Base-by-base conservation (phyloP, 1,284 basidiomycete genomes). In the Ceratobasidium sp. region DNA sequence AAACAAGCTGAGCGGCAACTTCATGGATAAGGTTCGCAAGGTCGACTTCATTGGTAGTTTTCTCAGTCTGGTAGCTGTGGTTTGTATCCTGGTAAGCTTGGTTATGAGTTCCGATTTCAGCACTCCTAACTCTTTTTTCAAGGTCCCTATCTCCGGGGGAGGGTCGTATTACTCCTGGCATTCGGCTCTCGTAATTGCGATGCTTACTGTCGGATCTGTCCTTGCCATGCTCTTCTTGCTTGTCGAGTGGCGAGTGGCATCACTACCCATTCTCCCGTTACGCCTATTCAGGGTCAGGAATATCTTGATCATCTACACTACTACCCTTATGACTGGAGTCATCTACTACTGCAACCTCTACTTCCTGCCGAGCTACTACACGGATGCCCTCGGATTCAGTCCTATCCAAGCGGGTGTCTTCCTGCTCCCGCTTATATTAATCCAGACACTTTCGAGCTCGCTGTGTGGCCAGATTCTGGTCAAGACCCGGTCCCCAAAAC, bases 341-440 rank as follows among this genome's bases (percentile, higher is more conserved):
- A 62, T 72, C 47, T 72, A 62, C 41, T 72, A 62, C 47, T 72
- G 70, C 58, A 72, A 72, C 58, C 58, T 72, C 47, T 72, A 72
- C 26, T 72, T 72, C n/a, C 70, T 72, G 14, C 70, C 70, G 21
- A 62, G 57, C 41, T 72, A 72, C 58, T 72, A 72, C 49, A 72
- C 70, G 13, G 70, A 72, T 47, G 70, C 58, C 32, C 58, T 57
- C 0, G 70, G 70, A 32, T 72, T 72, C 23, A 72, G 46, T 26
- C 70, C 70, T 32, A 62, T 72, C 38, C 70, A 72, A 46, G 70
- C 67, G 18, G 70, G 70, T 35, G 52, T 72, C 23, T 72, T 62
- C 58, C 38, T 72, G 11, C 47, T 72, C 5, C 70, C 70, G 13
- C 70, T 72, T 21, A 54, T 72, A 8, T 44, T 72, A 13, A 46